These are phyloP conservation scores for Puccinia triticina DNA, from an alignment of 1,284 basidiomycete species.

Conservation along the genomic window DNA sequence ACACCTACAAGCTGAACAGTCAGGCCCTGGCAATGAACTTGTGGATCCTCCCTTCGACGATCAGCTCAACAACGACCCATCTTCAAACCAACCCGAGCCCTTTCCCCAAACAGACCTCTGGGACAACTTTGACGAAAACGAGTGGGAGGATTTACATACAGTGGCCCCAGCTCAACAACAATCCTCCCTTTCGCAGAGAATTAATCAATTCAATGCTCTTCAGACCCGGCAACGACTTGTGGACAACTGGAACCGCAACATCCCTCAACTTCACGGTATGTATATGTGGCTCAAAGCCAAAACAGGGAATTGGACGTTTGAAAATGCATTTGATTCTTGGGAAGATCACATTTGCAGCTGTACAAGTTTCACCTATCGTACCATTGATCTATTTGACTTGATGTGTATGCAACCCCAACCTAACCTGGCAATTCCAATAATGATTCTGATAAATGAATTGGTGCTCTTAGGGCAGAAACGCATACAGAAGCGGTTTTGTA, in stretches of 20 bases:
- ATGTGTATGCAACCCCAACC: too few species aligned
- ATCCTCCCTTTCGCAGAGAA: neutral
- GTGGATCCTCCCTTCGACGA: neutral
- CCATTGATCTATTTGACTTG: neutral
- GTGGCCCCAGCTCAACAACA: neutral
- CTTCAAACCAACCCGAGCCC: too few species aligned
- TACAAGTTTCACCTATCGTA: neutral
- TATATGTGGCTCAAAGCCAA: conserved; percentile 16
- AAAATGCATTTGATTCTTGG: neutral
- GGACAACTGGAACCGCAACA: neutral
- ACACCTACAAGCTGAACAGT: neutral
- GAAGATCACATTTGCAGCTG: neutral
- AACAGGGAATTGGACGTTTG: conserved; percentile 18
- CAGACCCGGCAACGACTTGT: neutral
- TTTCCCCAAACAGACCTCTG: neutral
- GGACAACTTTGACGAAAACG: neutral
- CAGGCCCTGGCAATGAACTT: too few species aligned
- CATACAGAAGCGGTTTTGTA: neutral
- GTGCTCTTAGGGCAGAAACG: conserved; percentile 19
- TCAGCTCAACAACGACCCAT: neutral
- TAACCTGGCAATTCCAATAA: too few species aligned
- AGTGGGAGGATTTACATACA: conserved; percentile 17
- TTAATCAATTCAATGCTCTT: neutral
- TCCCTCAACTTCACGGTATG: neutral
- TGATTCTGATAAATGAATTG: too few species aligned